Conservation (phyloP, 1,139 yeast species). For the Suhomyces yuchorum region DNA sequence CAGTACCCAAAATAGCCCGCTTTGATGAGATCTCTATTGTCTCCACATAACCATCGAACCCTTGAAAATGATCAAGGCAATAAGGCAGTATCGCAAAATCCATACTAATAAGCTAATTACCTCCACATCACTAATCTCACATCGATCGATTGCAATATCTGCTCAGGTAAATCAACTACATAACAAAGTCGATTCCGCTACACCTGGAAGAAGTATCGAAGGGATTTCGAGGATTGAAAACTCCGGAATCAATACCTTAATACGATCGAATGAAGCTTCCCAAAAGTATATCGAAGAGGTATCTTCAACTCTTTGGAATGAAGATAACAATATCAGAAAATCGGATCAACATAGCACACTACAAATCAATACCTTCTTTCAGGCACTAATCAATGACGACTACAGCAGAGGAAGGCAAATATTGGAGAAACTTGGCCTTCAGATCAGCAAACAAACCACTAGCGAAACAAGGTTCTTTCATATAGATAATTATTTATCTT, state of each 20-base stretch:
- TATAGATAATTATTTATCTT: constrained; percentile 19
- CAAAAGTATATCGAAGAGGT: background rate
- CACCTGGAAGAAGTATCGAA: background rate
- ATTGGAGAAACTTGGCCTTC: constrained; percentile 8
- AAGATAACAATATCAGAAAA: background rate
- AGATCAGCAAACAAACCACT: constrained; percentile 8
- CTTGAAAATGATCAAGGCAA: background rate
- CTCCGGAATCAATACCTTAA: background rate
- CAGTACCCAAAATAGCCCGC: no score
- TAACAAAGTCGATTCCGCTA: background rate
- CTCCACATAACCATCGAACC: no score
- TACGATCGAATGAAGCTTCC: background rate
- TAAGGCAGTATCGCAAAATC: no score
- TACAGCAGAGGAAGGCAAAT: constrained; percentile 14
- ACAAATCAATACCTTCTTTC: constrained; percentile 16
- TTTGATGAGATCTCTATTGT: no score
- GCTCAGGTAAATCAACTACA: background rate
- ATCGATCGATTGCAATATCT: no score
- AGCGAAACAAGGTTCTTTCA: background rate
- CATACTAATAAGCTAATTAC: no score
- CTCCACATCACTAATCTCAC: no score
- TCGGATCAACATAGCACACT: constrained; percentile 4
- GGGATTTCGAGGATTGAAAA: background rate
- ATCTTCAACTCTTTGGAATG: background rate
- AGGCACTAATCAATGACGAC: constrained; percentile 15